Base-by-base conservation (phyloP, 306 rosid species). In the Glycine tomentella region DNA sequence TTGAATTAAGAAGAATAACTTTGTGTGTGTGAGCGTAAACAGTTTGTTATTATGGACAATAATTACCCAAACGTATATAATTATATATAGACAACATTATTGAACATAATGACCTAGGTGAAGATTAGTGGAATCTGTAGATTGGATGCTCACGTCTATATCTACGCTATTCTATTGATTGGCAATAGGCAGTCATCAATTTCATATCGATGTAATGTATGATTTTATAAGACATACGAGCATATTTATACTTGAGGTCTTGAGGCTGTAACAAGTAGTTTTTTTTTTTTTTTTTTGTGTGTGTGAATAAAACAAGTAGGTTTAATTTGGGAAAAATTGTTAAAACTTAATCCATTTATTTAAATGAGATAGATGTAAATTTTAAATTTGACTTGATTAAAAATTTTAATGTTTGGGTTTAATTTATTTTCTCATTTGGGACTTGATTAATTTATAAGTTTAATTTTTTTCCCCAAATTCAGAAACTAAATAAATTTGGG, bases 51-150 rank as follows among this genome's bases (percentile, higher is more conserved):
- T 79, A 89, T 91, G 75, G 80, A 77, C 70, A 86, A 88, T 91
- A 83, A 90, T 91, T 81, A 83, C 83, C 82, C 46, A 81, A 73
- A 67, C 81, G 75, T 83, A 73, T 83, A n/a, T n/a, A n/a, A n/a
- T n/a, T n/a, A n/a, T n/a, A 87, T 79, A 82, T 85, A 85, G 90
- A 89, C 97, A 92, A 61, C 88, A 94, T 88, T 80, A 90, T 92
- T 86, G 69, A 84, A 86, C 57, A 87, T 88, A 80, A 88, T 88
- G 80, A 81, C 80, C 15, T 85, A 52, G 61, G 85, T 83, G 86
- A 89, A 78, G 72, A 87, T 85, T 87, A 83, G 92, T 91, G 97
- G 90, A 84, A 81, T 88, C 79, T 76, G 38, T 61, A 78, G 83
- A 66, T 81, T 78, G 85, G 80, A 88, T 91, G 76, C 80, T 81